Conservation (phyloP, 2,329 filamentous ascomycete genomes). For the Neopestalotiopsis sp. region DNA sequence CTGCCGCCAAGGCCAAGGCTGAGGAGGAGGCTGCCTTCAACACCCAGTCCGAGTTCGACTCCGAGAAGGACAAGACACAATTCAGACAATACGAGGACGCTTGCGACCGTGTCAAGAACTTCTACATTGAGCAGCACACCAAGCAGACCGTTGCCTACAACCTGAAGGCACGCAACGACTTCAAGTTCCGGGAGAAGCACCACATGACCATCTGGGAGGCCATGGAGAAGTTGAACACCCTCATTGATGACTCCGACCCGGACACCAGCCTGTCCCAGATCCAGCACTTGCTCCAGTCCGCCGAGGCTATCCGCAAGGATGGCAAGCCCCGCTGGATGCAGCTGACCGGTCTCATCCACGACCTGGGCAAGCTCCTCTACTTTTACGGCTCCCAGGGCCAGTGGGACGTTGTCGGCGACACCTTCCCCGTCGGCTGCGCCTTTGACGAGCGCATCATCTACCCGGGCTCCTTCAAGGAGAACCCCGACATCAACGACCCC, state of each 20-base stretch:
- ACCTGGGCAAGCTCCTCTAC: slow-evolving; percentile 80
- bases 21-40: slow-evolving; percentile 39
- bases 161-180: slow-evolving; percentile 75
- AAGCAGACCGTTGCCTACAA: slow-evolving; percentile 86
- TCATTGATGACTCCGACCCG: slow-evolving; percentile 90
- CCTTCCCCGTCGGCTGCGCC: slow-evolving; percentile 78
- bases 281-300: slow-evolving; percentile 85
- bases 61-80: slow-evolving; percentile 76
- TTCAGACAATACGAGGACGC: slow-evolving; percentile 86
- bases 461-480: slow-evolving; percentile 75
- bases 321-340: slow-evolving; percentile 85
- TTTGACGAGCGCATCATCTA: slow-evolving; percentile 82
- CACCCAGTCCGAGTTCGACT: slow-evolving; percentile 68
- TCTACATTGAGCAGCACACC: slow-evolving; percentile 76
- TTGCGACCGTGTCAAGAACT: slow-evolving; percentile 83
- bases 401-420: slow-evolving; percentile 93
- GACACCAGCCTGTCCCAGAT: slow-evolving; percentile 89
- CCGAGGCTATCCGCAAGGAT: slow-evolving; percentile 87
- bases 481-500: slow-evolving; percentile 74
- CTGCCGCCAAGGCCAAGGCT: slow-evolving; percentile 48
- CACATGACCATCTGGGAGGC: slow-evolving; percentile 90
- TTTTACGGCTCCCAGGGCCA: slow-evolving; percentile 85
- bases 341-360: slow-evolving; percentile 77
- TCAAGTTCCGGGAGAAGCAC: slow-evolving; percentile 65
- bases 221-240: slow-evolving; percentile 89